Conservation (phyloP, 441 rosid species). For the Theobroma grandiflorum region DNA sequence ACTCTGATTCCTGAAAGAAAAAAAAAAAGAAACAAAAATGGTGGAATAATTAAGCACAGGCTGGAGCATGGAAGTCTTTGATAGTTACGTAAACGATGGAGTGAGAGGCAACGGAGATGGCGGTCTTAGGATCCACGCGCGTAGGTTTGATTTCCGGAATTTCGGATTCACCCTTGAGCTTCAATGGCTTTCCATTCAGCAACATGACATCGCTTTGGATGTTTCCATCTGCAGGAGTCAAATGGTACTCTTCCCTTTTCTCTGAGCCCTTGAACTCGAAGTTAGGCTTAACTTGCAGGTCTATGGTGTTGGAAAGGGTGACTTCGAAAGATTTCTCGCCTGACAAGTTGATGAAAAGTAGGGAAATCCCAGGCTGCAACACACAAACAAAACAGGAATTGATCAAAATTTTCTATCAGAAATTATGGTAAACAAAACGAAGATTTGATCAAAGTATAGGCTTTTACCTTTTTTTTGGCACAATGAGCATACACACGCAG, state of each 20-base stretch:
- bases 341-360: conserved; percentile 63
- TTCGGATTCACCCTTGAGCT: conserved; percentile 38
- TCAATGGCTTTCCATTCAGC: conserved; percentile 56
- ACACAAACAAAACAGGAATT: neutral
- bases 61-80: conserved; percentile 57
- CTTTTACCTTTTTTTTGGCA: conserved; percentile 43
- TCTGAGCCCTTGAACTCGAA: neutral
- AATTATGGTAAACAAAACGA: neutral
- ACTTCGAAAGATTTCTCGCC: conserved; percentile 41
- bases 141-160: conserved; percentile 55
- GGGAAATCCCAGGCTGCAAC: conserved; percentile 53
- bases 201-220: conserved; percentile 60
- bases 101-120: conserved; percentile 45
- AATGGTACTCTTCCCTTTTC: conserved; percentile 65
- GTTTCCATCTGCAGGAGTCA: conserved; percentile 62
- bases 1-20: neutral
- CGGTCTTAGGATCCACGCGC: conserved; percentile 38
- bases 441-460: neutral
- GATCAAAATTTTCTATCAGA: neutral
- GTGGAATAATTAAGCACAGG: conserved; percentile 44
- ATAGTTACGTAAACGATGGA: conserved; percentile 47
- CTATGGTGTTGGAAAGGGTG: conserved; percentile 36
- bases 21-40: too few species aligned
- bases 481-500: conserved; percentile 63
- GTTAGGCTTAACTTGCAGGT: neutral